Evolutionary conservation across 352 stramenopile genomes (phyloP).

Genomic region (Chrysophaeum taylorii): DNA sequence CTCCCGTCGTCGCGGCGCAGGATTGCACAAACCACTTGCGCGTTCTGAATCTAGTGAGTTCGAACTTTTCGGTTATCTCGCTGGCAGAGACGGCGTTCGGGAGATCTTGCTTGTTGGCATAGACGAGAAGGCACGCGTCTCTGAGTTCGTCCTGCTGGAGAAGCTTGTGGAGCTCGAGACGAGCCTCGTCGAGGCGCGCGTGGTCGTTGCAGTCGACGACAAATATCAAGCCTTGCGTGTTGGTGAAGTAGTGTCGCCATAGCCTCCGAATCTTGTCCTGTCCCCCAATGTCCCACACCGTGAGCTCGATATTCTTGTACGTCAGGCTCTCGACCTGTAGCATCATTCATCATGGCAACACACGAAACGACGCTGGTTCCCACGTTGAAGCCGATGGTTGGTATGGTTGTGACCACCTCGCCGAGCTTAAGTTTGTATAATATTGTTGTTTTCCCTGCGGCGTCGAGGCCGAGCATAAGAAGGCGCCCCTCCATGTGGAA

Average conservation of each 20-base stretch:
- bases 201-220: conserved; percentile 57
- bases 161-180: conserved; percentile 32
- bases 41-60: conserved; percentile 15
- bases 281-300: conserved; percentile 66
- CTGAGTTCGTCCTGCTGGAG: conserved; percentile 23
- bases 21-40: conserved; percentile 34
- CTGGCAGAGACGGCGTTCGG: conserved; percentile 21
- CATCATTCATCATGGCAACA: conserved; percentile 21
- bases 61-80: conserved; percentile 29
- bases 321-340: conserved; percentile 39
- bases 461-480: conserved; percentile 58
- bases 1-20: conserved; percentile 31
- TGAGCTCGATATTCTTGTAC: conserved; percentile 49
- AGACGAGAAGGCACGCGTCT: conserved; percentile 37
- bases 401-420: conserved; percentile 92
- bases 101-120: conserved; percentile 46
- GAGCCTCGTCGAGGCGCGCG: conserved; percentile 38
- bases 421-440: conserved; percentile 53
- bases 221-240: conserved; percentile 62
- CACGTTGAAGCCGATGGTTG: conserved; percentile 98
- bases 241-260: conserved; percentile 58
- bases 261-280: conserved; percentile 54
- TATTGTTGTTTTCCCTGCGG: conserved; percentile 58
- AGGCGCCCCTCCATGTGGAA: too few relatives aligned
- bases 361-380: conserved; percentile 74